Evolutionary conservation across 805 yeast genomes (phyloP), one percentile per base, ranked within the genome.

Genomic region (Ogataea allantospora): DNA sequence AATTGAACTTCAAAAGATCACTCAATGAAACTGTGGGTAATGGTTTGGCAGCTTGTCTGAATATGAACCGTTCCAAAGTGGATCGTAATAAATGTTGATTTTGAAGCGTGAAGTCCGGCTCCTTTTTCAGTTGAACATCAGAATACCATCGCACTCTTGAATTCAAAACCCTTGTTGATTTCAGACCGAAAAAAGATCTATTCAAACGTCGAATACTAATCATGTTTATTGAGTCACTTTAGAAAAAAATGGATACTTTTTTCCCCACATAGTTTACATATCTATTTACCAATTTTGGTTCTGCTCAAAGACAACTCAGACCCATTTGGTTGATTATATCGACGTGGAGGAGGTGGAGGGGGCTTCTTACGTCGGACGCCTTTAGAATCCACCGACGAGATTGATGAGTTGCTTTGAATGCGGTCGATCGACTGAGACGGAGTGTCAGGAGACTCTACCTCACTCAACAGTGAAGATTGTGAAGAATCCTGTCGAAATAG

Each of bases 11-110:
- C 7, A 76, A 70, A 27, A 83, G 54, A 12, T 72, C 71, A 37
- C 70, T 69, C 43, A 78, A 63, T 3, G 80, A 68, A 23, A 80
- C 62, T 29, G 73, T 70, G 10, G 83, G 78, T 23, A 80, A 58
- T 5, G 74, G 70, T 39, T 68, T 68, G 13, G 60, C 56, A 1
- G 87, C 73, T 49, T 77, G 77, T 43, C 73, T 74, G 33, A 75
- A 70, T 27, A 83, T 78, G 38, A 80, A 67, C 26, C 74, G 63
- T 44, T 80, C 85, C 17, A 81, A 58, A 5, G 51, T 36, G 1
- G 45, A 22, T 16, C 58, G 40, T 9, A 46, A 18, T 7, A 36
- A n/a, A 26, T 54, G 58, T 16, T 46, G 44, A 1, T 20, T 27
- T 24, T 42, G 33, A 6, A 52, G 31, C 7, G 25, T 23, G 21